Evolutionary conservation across 192 early-diverging fungal species (phyloP), one percentile per base, ranked within the genome.

Genomic region (Helicostylum pulchrum): DNA sequence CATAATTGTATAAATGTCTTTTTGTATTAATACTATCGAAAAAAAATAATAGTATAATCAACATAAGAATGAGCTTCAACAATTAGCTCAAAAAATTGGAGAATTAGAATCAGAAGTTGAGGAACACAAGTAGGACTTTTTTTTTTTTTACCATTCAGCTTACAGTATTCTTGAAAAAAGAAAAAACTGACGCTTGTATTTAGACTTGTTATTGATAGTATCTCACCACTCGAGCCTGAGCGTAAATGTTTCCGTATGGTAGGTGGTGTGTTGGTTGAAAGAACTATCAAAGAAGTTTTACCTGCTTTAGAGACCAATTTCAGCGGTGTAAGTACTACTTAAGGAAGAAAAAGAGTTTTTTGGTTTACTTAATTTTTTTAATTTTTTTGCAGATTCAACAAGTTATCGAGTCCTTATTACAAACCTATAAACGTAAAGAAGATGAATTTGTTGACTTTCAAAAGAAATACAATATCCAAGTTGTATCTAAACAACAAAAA

Each of bases 221-320:
- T 98, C 61, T 71, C 79, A 15, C 90, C 92, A 32, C 80, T 96
- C 72, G 80, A 89, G 26, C 78, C 66, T 50, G 87, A 88, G 54
- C 89, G 96, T 57, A 95, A 94, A 76, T 96, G 94, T 72, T 96
- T 92, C 77, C 88, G 95, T 42, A 76, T 99, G 67, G 88, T 99
- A 50, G 91, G 92, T 58, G 96, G 96, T 47, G 92, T 99, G 9
- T 74, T 99, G 31, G 90, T 97, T 20, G 92, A 99, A 69, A 88
- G 94, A 23, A 94, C 94, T 3, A 90, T 97, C 51, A 83, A 85
- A 69, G 94, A 99, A 62, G 93, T 96, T 7, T 72, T 96, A 32
- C 96, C 96, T 20, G 88, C 90, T 7, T 77, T 99, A 10, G 84
- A 89, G 70, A 86, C 84, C 53, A 96, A 96, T 82, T 82, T 85